phyloP scores from a whole-genome alignment of 768 basidiomycete genomes.

The Trametes maxima region DNA sequence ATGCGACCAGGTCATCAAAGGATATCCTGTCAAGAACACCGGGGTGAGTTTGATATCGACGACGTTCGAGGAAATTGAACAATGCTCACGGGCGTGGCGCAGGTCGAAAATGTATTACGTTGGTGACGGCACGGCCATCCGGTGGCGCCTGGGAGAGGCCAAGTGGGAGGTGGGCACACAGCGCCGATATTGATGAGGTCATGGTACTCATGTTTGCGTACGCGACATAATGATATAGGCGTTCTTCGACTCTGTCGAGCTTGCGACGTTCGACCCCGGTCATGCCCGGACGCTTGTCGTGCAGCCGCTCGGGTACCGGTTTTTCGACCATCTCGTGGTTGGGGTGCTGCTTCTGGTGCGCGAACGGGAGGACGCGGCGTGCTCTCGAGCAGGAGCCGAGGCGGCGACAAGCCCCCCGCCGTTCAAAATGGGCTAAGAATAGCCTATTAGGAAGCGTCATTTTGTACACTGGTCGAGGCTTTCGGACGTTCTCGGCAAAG shows the following conservation, averaged over 20 bases:
- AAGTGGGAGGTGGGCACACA: constrained; percentile 26
- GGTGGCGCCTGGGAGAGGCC: constrained; percentile 25
- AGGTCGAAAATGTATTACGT: constrained; percentile 29
- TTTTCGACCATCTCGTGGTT: constrained; percentile 28
- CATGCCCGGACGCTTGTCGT: constrained; percentile 25
- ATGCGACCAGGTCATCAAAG: constrained; percentile 15
- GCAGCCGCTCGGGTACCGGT: constrained; percentile 24
- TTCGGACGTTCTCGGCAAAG: background rate
- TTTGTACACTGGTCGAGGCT: background rate
- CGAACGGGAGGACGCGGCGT: constrained; percentile 21
- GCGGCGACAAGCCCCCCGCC: background rate
- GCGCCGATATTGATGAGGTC: background rate
- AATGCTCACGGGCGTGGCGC: background rate
- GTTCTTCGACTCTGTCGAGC: constrained; percentile 14
- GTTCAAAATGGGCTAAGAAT: constrained; percentile 3
- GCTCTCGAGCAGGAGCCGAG: constrained; percentile 8
- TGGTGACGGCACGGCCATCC: constrained; percentile 24
- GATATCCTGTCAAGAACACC: constrained; percentile 23
- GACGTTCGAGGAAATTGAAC: background rate
- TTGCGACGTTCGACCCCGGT: constrained; percentile 25
- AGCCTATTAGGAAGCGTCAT: background rate
- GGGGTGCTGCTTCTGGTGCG: constrained; percentile 29
- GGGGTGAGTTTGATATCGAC: constrained; percentile 2
- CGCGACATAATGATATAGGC: constrained; percentile 14
- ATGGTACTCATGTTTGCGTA: background rate